A percentile compares a stretch with the other conserved stretches of the same genome.
phyloP scores from a whole-genome alignment of 331 rosid genomes.

The Acacia pycnantha region DNA sequence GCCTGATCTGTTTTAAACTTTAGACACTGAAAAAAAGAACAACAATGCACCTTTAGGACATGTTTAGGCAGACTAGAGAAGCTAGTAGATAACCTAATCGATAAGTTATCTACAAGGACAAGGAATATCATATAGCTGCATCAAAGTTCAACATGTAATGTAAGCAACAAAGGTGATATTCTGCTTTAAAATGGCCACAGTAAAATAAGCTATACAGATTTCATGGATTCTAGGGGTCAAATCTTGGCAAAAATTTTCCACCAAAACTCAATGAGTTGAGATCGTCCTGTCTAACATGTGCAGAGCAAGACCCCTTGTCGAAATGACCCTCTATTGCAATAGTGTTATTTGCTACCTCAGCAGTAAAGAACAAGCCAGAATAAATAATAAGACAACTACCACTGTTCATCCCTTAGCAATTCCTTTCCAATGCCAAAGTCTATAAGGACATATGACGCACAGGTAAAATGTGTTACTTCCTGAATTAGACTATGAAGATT shows the following conservation, averaged over 20 bases:
- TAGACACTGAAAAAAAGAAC: conserved; percentile 50
- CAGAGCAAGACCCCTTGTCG: not conserved
- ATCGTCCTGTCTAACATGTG: not conserved
- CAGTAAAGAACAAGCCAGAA: not conserved
- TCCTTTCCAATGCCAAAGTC: not conserved
- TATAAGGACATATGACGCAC: not conserved
- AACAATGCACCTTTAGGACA: conserved; percentile 1
- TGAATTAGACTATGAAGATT: not conserved
- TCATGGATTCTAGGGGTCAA: not conserved
- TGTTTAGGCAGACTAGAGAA: not conserved
- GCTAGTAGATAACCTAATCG: not conserved
- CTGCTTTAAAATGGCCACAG: not conserved
- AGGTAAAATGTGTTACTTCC: not conserved
- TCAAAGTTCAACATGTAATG: not conserved
- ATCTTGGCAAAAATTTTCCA: not conserved
- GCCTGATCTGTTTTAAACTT: conserved; percentile 79
- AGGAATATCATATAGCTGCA: not conserved
- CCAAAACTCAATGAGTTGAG: not conserved
- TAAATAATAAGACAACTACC: not conserved
- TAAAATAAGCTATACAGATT: not conserved
- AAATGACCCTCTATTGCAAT: not conserved
- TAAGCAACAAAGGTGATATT: not conserved
- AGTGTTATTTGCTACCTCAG: conserved; percentile 11
- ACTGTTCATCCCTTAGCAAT: not conserved
- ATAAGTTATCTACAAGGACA: not conserved